phyloP scores from a whole-genome alignment of 306 rosid genomes.

The Cyamopsis tetragonoloba region DNA sequence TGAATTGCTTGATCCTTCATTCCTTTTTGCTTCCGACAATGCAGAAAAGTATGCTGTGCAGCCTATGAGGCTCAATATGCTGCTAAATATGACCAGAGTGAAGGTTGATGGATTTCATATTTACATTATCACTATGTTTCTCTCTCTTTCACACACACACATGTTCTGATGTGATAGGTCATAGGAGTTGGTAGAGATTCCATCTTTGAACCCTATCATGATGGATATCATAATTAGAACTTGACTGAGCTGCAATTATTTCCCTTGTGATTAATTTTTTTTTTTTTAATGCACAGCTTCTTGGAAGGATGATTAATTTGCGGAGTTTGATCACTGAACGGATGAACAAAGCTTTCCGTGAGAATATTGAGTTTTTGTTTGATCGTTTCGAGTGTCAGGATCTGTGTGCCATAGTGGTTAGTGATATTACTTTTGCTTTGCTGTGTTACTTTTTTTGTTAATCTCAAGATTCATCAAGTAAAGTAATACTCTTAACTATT shows the following conservation, averaged over 20 bases:
- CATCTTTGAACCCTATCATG: too few species aligned
- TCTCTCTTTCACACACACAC: not conserved
- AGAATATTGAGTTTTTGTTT: constrained; percentile 89
- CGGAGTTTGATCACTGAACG: constrained; percentile 78
- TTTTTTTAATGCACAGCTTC: constrained; percentile 56
- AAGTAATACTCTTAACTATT: constrained; percentile 13
- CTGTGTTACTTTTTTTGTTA: constrained; percentile 4
- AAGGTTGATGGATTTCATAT: constrained; percentile 53
- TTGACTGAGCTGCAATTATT: not conserved
- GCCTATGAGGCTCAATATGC: constrained; percentile 74
- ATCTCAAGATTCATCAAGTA: constrained; percentile 16
- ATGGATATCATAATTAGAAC: not conserved
- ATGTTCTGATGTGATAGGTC: not conserved
- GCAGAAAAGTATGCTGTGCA: constrained; percentile 87
- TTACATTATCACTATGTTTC: constrained; percentile 7
- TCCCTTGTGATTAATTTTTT: constrained; percentile 9
- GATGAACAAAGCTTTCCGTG: constrained; percentile 86
- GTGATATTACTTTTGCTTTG: constrained; percentile 40
- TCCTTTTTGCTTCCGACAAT: constrained; percentile 81
- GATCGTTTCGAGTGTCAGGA: constrained; percentile 99
- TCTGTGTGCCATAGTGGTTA: constrained; percentile 87
- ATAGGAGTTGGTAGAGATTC: too few species aligned
- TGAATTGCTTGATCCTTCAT: constrained; percentile 87
- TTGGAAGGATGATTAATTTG: constrained; percentile 89
- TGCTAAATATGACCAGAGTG: constrained; percentile 86